Evolutionary conservation across 1,139 yeast species (phyloP).

Genomic region (Lodderomyces metapsilosis): DNA sequence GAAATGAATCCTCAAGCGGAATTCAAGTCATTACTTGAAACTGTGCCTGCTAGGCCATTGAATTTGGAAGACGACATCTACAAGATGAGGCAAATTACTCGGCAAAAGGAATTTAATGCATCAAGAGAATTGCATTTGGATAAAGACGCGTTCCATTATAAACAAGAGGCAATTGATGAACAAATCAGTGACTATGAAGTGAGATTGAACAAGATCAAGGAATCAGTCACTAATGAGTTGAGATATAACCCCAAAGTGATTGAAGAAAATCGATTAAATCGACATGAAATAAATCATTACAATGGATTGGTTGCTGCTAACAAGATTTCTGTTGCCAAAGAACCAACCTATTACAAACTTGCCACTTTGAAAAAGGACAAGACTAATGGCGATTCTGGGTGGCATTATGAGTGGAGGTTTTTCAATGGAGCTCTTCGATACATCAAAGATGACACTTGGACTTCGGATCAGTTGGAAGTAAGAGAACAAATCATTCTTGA

Average conservation of each 20-base stretch:
- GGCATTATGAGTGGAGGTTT: conserved; percentile 42
- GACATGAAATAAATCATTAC: conserved; percentile 27
- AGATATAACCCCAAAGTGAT: conserved; percentile 18
- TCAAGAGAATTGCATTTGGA: conserved; percentile 21
- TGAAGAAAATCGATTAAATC: conserved; percentile 14
- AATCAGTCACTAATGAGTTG: conserved; percentile 27
- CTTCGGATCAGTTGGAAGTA: conserved; percentile 25
- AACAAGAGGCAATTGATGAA: conserved; percentile 22
- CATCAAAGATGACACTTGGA: conserved; percentile 22
- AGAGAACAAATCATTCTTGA: conserved; percentile 32
- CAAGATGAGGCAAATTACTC: conserved; percentile 17
- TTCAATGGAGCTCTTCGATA: conserved; percentile 31
- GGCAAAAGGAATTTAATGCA: conserved; percentile 17
- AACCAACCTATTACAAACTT: conserved; percentile 34
- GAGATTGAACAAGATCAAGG: conserved; percentile 19
- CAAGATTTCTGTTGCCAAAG: conserved; percentile 15
- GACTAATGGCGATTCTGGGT: conserved; percentile 32
- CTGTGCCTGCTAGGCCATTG: conserved; percentile 20
- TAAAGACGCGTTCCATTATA: conserved; percentile 22
- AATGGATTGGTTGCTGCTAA: conserved; percentile 23
- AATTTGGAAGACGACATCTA: conserved; percentile 20
- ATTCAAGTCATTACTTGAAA: conserved; percentile 14
- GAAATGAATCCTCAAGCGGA: conserved; percentile 19
- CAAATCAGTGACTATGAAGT: conserved; percentile 30
- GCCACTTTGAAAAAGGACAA: conserved; percentile 29